phyloP scores from a whole-genome alignment of 805 yeast genomes.

The Candida caryicola region DNA sequence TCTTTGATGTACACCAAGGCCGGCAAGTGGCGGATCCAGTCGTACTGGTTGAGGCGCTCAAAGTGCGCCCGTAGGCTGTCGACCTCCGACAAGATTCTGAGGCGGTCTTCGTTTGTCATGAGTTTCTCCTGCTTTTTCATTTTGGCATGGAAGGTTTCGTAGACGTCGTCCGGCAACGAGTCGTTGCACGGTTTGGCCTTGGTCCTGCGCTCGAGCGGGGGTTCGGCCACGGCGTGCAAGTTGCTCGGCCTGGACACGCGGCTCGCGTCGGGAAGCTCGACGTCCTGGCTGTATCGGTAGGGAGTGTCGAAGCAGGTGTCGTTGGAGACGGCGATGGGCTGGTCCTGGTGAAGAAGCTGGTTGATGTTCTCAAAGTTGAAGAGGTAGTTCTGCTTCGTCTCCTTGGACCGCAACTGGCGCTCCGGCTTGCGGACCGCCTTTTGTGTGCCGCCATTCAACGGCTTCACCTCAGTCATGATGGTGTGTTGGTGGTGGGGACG shows the following conservation, averaged over 20 bases:
- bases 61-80: slow-evolving; percentile 50
- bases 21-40: slow-evolving; percentile 48
- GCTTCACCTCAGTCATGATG: background rate
- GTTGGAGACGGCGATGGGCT: slow-evolving; percentile 15
- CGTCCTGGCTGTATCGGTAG: slow-evolving; percentile 15
- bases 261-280: slow-evolving; percentile 7
- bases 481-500: too few relatives aligned
- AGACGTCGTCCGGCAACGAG: slow-evolving; percentile 47
- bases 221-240: slow-evolving; percentile 3
- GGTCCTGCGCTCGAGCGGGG: slow-evolving; percentile 19
- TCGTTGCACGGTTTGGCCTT: slow-evolving; percentile 17
- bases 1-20: slow-evolving; percentile 51
- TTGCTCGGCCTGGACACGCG: slow-evolving; percentile 9
- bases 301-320: slow-evolving; percentile 6
- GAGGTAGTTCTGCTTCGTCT: slow-evolving; percentile 16
- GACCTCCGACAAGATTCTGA: slow-evolving; percentile 52
- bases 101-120: slow-evolving; percentile 54
- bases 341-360: slow-evolving; percentile 20
- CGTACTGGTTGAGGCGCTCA: slow-evolving; percentile 37
- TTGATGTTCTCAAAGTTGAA: slow-evolving; percentile 36
- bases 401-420: slow-evolving; percentile 32
- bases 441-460: background rate
- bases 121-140: slow-evolving; percentile 65
- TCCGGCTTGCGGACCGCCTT: slow-evolving; percentile 4
- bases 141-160: slow-evolving; percentile 48